Base-by-base conservation (phyloP, 1,139 yeast genomes). In the Blastobotrys aristatus region DNA sequence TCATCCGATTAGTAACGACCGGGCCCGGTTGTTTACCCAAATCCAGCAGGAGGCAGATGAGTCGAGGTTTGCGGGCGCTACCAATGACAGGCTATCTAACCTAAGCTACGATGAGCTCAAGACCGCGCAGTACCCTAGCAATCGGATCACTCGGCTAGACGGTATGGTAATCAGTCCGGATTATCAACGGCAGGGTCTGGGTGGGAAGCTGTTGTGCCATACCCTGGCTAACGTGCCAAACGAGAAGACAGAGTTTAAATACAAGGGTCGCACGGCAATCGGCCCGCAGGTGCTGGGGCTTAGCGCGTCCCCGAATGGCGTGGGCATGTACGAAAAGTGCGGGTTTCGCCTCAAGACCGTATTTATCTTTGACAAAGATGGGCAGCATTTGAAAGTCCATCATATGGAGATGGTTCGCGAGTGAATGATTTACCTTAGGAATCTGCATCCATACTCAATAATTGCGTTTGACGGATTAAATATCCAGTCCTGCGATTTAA, bases 211-310 rank as follows among this genome's bases (percentile, higher is more conserved):
- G 18, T 6, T 38, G 3, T n/a, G 22, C 5, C 4, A 8, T 8
- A 4, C 30, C 13, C 14, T 26, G 31, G 32, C 6, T 3, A 6
- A n/a, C 3, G 14, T 38, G 5, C 41, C 41, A 24, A 38, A 22
- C 4, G 14, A 21, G 6, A 3, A 4, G 4, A 26, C 30, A 2
- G 21, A 17, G 13, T 34, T 42, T 26, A 21, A 39, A 21, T 11
- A 39, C 26, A 16, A 14, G 2, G 29, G 16, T 6, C 29, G 18
- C 7, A 40, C 27, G 4, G 11, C 20, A 16, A 21, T 34, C 22
- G 49, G 49, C 17, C 49, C 49, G 2, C 49, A 46, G 24, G 29
- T 39, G 26, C 10, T 42, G 16, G 36, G 26, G 16, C 31, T 46
- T 21, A 36, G 31, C 20, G 43, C 46, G 7, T 22, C 46, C 17